These are phyloP conservation scores for Malania oleifera DNA, from an alignment of 164 flowering plant species.

Conservation along the genomic window DNA sequence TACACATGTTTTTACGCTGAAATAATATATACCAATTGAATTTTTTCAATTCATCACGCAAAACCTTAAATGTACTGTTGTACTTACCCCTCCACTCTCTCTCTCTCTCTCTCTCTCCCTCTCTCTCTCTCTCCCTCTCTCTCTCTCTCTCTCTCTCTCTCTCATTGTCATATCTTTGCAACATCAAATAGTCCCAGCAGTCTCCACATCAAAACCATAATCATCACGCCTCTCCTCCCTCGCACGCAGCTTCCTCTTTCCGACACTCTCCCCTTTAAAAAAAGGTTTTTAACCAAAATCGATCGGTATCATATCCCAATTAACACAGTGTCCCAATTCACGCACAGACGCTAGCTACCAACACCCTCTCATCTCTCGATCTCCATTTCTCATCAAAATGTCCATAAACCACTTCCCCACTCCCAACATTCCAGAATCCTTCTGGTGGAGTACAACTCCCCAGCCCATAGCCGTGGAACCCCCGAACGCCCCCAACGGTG, in stretches of 20 bases:
- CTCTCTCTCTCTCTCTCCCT: neutral
- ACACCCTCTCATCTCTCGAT: neutral
- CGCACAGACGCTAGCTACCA: too few relatives aligned
- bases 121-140: neutral
- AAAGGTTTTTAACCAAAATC: too few relatives aligned
- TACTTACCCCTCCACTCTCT: neutral
- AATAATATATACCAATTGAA: neutral
- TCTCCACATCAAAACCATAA: conserved; percentile 20
- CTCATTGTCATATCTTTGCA: neutral
- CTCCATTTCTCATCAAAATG: conserved; percentile 19
- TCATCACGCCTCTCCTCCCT: conserved; percentile 9
- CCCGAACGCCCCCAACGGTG: conserved; percentile 1
- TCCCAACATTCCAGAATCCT: conserved; percentile 19
- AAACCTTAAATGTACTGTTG: conserved; percentile 2
- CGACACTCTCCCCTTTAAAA: conserved; percentile 1
- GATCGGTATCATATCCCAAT: too few relatives aligned
- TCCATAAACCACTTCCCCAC: conserved; percentile 27
- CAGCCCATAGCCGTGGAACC: conserved; percentile 4
- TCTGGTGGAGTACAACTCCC: conserved; percentile 24
- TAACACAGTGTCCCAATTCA: too few relatives aligned
- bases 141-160: neutral
- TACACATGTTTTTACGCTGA: neutral
- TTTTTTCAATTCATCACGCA: conserved; percentile 1
- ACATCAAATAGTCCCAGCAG: conserved; percentile 14
- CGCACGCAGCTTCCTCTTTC: neutral